Evolutionary conservation across 2,329 filamentous ascomycete genomes (phyloP), one percentile per base, ranked within the genome.

Genomic region (Huntiella omanensis): DNA sequence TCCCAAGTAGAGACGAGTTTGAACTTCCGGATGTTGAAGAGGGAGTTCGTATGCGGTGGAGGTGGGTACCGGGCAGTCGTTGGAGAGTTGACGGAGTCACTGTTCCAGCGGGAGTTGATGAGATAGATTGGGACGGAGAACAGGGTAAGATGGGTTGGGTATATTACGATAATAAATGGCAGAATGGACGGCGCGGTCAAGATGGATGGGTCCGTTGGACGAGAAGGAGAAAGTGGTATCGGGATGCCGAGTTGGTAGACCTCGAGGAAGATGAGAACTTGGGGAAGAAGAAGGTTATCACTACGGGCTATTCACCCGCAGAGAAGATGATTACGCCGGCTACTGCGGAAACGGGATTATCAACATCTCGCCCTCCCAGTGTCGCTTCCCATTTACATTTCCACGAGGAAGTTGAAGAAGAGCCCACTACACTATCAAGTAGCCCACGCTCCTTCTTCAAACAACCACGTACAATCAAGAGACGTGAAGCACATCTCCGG

Each of bases 151-250:
- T 79, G 54, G 91, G 87, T 1, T 98, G 91, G 91, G 84, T 94
- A 34, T 98, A 91, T 61, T 98, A 95, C 58, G 91, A 98, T 57
- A 96, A 88, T 59, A 95, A 94, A 80, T 98, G 91, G 91, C 80
- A 86, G 59, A 81, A 84, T 54, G 87, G 87, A 13, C 80, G 83
- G 12, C 74, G 85, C 50, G 84, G 83, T 3, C 71, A 75, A 58
- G 91, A 98, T 55, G 84, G 87, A 45, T 98, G 91, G 91, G 83
- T 83, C 36, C 77, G 85, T 48, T 98, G 93, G 70, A 98, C 91
- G 0, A 75, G 91, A 11, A 76, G 91, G 16, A 69, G 91, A 51
- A 95, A 96, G 63, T 98, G 91, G 91, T 91, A 85, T 57, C 82
- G 91, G 35, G 91, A 96, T 58, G 91, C 91, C 7, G 91, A 98